phyloP scores from a whole-genome alignment of 1,284 basidiomycete species.

The Afroboletus lepidellus region DNA sequence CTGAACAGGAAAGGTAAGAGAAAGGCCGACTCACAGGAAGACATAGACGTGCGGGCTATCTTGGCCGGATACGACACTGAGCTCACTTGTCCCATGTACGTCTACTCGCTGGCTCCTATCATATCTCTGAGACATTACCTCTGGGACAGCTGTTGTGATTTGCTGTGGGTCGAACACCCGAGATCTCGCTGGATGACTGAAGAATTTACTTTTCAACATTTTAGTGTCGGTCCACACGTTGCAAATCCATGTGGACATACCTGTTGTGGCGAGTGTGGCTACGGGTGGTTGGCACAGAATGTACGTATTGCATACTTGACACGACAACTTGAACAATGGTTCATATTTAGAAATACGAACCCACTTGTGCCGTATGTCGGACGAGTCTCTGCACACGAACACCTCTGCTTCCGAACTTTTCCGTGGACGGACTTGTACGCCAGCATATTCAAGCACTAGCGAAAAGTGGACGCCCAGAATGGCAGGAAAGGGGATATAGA shows the following conservation, averaged over 20 bases:
- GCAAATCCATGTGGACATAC: slow-evolving; percentile 59
- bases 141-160: slow-evolving; percentile 49
- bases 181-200: not conserved
- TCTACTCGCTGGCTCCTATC: slow-evolving; percentile 5
- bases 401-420: slow-evolving; percentile 52
- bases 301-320: slow-evolving; percentile 27
- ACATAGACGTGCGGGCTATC: slow-evolving; percentile 16
- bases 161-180: slow-evolving; percentile 41
- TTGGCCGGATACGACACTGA: slow-evolving; percentile 49
- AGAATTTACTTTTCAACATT: slow-evolving; percentile 4
- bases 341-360: slow-evolving; percentile 32
- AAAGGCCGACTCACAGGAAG: slow-evolving; percentile 16
- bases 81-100: slow-evolving; percentile 56
- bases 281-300: slow-evolving; percentile 46
- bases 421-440: slow-evolving; percentile 49
- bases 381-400: slow-evolving; percentile 33
- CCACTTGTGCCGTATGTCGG: slow-evolving; percentile 51
- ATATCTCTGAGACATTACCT: slow-evolving; percentile 3
- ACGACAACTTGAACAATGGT: not conserved
- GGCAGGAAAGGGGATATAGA: slow-evolving; percentile 44
- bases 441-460: slow-evolving; percentile 45
- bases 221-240: slow-evolving; percentile 50
- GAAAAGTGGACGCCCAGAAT: slow-evolving; percentile 40
- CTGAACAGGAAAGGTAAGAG: slow-evolving; percentile 27
- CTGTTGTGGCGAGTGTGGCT: slow-evolving; percentile 52